A percentile compares a stretch with the other conserved stretches of the same genome.
These are phyloP conservation scores for Sporothrix curviconia DNA, from an alignment of 2,329 filamentous ascomycete species.

Conservation along the genomic window DNA sequence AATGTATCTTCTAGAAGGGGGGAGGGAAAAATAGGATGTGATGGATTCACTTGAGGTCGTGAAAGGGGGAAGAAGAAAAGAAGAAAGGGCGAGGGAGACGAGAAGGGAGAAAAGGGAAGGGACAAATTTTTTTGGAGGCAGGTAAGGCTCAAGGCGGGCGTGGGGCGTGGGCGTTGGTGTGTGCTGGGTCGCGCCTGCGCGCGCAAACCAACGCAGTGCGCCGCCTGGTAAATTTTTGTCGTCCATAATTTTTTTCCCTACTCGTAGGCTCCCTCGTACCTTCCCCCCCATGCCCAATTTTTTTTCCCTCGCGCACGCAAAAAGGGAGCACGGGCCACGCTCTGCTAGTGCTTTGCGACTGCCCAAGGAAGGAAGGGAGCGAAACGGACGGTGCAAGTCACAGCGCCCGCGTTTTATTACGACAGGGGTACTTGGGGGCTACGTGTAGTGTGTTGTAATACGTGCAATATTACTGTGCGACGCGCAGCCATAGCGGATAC, in stretches of 20 bases:
- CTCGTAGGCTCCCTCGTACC: neutral
- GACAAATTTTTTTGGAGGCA: constrained; percentile 15
- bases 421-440: neutral
- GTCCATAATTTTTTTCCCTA: neutral
- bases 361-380: neutral
- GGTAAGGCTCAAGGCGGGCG: too few species aligned
- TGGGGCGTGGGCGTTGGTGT: too few species aligned
- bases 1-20: constrained; percentile 11
- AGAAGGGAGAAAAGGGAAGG: constrained; percentile 3
- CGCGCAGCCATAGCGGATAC: neutral
- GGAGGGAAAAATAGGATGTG: constrained; percentile 10
- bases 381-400: constrained; percentile 2
- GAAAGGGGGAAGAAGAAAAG: constrained; percentile 13
- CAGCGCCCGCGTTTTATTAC: neutral
- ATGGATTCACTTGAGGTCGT: constrained; percentile 16
- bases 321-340: neutral
- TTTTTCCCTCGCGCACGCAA: constrained; percentile 5
- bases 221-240: neutral
- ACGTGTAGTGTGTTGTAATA: neutral
- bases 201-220: neutral
- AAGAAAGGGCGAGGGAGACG: constrained; percentile 6
- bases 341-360: neutral
- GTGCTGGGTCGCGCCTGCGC: constrained; percentile 6
- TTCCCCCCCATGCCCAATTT: constrained; percentile 2
- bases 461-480: neutral